These are phyloP conservation scores for Plasmodium gallinaceum DNA, from an alignment of 169 alveolate species.

Conservation along the genomic window DNA sequence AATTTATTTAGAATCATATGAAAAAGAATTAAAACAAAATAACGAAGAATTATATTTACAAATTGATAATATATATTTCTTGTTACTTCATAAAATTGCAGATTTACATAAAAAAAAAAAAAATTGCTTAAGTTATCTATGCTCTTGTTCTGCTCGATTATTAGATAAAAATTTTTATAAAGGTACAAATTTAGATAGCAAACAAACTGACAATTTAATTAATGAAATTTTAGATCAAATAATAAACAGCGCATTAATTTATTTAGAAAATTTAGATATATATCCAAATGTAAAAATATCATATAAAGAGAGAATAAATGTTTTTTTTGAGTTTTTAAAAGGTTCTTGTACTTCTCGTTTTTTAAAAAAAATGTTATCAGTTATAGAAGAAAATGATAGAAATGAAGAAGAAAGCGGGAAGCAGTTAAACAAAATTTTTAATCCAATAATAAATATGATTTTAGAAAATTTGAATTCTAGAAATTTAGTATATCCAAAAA, in stretches of 20 bases:
- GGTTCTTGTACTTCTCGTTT: conserved; percentile 65
- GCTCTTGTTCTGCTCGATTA: conserved; percentile 40
- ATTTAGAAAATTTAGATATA: conserved; percentile 59
- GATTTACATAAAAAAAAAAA: conserved; percentile 56
- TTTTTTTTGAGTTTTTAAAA: conserved; percentile 52
- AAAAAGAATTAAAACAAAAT: conserved; percentile 48
- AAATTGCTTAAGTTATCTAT: conserved; percentile 58
- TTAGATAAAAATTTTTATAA: conserved; percentile 33
- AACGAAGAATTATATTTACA: conserved; percentile 32
- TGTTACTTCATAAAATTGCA: conserved; percentile 55
- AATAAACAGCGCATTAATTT: conserved; percentile 29
- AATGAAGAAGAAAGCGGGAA: conserved; percentile 48
- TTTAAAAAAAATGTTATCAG: conserved; percentile 24
- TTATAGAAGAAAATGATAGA: conserved; percentile 70
- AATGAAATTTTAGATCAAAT: conserved; percentile 58
- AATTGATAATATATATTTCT: conserved; percentile 52
- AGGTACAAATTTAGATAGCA: conserved; percentile 19
- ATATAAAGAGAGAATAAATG: conserved; percentile 24
- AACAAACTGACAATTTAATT: conserved; percentile 8
- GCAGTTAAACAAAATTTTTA: conserved; percentile 45
- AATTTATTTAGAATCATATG: conserved; percentile 45
- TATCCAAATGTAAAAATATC: conserved; percentile 60
- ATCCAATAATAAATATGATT: conserved; percentile 44
- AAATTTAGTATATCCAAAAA: conserved; percentile 53
- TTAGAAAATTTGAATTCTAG: conserved; percentile 49